Conservation (phyloP, 2,329 filamentous ascomycete genomes). For the Orbilia brochopaga region DNA sequence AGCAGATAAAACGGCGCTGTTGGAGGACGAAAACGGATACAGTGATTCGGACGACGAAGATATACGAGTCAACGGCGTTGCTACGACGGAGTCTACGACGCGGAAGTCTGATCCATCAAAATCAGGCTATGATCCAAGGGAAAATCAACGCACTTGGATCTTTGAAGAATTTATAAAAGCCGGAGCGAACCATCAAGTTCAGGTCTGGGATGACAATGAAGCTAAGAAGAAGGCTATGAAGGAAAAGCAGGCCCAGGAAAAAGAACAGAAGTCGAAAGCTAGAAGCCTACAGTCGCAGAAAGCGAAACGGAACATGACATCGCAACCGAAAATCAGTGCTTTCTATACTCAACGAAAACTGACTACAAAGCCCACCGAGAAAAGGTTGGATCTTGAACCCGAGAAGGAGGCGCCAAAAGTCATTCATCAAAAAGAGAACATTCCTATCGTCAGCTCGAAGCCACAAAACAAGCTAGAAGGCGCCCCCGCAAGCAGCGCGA, state of each 20-base stretch:
- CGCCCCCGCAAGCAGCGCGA: neutral
- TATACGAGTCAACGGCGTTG: conserved; percentile 27
- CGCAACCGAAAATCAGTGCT: conserved; percentile 24
- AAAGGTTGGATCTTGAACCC: neutral
- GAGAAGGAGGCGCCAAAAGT: neutral
- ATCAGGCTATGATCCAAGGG: conserved; percentile 32
- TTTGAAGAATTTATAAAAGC: conserved; percentile 32
- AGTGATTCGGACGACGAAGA: conserved; percentile 43
- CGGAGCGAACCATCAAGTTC: conserved; percentile 12
- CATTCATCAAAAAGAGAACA: conserved; percentile 15
- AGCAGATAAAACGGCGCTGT: conserved; percentile 6
- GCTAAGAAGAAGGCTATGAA: conserved; percentile 21
- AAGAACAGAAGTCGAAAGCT: conserved; percentile 17
- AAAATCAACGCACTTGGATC: conserved; percentile 24
- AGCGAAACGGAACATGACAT: neutral
- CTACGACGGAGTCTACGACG: conserved; percentile 14
- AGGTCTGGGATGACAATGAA: conserved; percentile 37
- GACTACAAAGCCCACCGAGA: neutral
- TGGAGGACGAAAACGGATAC: conserved; percentile 32
- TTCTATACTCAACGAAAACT: conserved; percentile 30
- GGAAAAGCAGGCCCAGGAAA: conserved; percentile 19
- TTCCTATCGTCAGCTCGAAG: neutral
- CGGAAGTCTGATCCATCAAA: conserved; percentile 16
- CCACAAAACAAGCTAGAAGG: neutral
- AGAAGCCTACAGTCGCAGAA: conserved; percentile 18